Conservation (phyloP, 1,139 yeast genomes). For the Hemisphaericaspora xylofermentans region DNA sequence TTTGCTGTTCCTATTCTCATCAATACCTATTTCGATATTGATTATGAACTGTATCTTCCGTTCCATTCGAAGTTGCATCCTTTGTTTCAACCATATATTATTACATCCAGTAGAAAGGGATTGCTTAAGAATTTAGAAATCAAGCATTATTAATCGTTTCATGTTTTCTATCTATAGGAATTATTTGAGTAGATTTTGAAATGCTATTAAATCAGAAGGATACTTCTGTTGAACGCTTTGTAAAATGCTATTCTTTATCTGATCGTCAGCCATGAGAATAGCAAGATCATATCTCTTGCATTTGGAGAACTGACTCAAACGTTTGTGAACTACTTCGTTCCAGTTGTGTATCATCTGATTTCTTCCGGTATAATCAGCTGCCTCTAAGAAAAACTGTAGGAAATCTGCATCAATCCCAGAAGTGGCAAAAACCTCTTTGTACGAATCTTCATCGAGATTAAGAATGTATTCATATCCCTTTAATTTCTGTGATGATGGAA, state of each 20-base stretch:
- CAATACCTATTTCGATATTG: constrained; percentile 30
- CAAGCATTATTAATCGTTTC: constrained; percentile 10
- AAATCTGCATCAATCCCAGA: constrained; percentile 61
- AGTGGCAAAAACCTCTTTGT: constrained; percentile 34
- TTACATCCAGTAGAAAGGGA: constrained; percentile 34
- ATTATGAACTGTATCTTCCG: constrained; percentile 40
- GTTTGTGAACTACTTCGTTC: constrained; percentile 17
- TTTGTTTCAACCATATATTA: constrained; percentile 44
- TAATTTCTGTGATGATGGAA: constrained; percentile 28
- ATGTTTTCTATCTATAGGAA: neutral
- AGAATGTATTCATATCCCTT: constrained; percentile 45
- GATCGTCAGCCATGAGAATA: constrained; percentile 16
- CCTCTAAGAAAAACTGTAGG: constrained; percentile 51
- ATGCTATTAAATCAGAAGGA: constrained; percentile 6
- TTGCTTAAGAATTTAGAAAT: constrained; percentile 24
- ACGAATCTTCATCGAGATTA: constrained; percentile 25
- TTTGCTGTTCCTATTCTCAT: constrained; percentile 43
- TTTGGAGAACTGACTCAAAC: constrained; percentile 21
- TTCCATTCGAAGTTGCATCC: constrained; percentile 35
- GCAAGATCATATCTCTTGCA: constrained; percentile 26
- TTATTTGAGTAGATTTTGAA: constrained; percentile 6
- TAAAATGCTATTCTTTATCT: constrained; percentile 12
- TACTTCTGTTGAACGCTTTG: constrained; percentile 10
- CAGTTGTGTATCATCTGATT: constrained; percentile 17
- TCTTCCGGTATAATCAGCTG: constrained; percentile 29